Conservation (phyloP, 345 rosid species). For the Alliaria petiolata region DNA sequence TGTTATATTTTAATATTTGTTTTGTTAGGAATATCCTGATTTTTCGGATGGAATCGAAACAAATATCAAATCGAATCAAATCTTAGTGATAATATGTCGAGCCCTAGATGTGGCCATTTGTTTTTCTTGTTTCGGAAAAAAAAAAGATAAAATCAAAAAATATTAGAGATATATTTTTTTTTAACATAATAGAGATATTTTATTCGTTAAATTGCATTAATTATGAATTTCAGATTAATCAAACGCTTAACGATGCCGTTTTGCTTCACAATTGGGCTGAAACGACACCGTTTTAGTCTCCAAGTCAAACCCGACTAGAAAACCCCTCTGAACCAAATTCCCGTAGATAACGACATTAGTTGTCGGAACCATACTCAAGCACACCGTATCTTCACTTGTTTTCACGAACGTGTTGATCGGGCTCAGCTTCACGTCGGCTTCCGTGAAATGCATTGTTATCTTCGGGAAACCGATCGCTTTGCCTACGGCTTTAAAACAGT, state of each 20-base stretch:
- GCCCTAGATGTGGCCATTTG: not conserved
- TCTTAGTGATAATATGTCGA: too few species aligned
- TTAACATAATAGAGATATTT: too few species aligned
- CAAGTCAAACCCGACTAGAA: slow-evolving; percentile 49
- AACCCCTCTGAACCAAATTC: slow-evolving; percentile 46
- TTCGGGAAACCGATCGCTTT: slow-evolving; percentile 30
- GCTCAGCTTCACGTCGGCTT: slow-evolving; percentile 48
- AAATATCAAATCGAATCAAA: too few species aligned
- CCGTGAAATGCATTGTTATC: slow-evolving; percentile 46
- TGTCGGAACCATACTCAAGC: slow-evolving; percentile 36
- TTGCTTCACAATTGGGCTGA: slow-evolving; percentile 13
- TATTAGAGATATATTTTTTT: too few species aligned
- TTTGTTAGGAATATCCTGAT: too few species aligned
- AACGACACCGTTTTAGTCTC: slow-evolving; percentile 38
- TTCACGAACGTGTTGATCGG: slow-evolving; percentile 38
- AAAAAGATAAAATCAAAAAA: not conserved
- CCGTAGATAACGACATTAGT: slow-evolving; percentile 36
- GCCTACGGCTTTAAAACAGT: slow-evolving; percentile 26
- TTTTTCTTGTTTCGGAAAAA: not conserved
- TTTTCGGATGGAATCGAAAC: too few species aligned
- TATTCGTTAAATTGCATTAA: not conserved
- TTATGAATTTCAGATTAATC: not conserved
- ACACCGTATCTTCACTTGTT: slow-evolving; percentile 28
- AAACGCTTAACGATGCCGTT: not conserved
- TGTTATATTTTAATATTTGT: too few species aligned